Conservation (phyloP, 2,329 filamentous ascomycete species). For the Myriosclerotinia duriaeana region DNA sequence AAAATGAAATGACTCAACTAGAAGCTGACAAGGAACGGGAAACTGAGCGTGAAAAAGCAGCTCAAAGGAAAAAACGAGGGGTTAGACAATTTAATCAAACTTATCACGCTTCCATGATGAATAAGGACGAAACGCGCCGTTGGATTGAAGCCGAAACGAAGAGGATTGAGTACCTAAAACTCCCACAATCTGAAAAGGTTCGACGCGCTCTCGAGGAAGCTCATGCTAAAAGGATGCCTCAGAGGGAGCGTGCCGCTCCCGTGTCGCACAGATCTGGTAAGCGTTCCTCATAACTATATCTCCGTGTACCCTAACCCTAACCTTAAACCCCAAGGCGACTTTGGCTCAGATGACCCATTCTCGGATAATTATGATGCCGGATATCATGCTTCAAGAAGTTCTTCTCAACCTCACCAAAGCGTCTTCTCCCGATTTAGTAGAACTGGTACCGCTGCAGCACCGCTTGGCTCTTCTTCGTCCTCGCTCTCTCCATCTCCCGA, state of each 20-base stretch:
- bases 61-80: neutral
- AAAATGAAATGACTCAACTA: neutral
- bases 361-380: neutral
- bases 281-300: neutral
- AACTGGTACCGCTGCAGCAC: too few species aligned
- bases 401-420: neutral
- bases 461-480: too few species aligned
- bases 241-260: slow-evolving; percentile 24
- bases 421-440: neutral
- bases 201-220: neutral
- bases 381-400: neutral
- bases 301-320: neutral
- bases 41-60: neutral
- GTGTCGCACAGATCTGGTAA: neutral
- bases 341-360: neutral
- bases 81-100: too few species aligned
- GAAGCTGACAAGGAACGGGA: neutral
- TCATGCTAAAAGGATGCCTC: slow-evolving; percentile 18
- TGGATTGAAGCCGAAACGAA: neutral
- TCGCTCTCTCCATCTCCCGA: neutral
- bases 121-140: too few species aligned
- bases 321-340: neutral
- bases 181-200: neutral
- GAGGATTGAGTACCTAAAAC: neutral
- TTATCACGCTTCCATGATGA: too few species aligned